Conservation (phyloP, 73 alveolate genomes). For the Effrenium voratum region DNA sequence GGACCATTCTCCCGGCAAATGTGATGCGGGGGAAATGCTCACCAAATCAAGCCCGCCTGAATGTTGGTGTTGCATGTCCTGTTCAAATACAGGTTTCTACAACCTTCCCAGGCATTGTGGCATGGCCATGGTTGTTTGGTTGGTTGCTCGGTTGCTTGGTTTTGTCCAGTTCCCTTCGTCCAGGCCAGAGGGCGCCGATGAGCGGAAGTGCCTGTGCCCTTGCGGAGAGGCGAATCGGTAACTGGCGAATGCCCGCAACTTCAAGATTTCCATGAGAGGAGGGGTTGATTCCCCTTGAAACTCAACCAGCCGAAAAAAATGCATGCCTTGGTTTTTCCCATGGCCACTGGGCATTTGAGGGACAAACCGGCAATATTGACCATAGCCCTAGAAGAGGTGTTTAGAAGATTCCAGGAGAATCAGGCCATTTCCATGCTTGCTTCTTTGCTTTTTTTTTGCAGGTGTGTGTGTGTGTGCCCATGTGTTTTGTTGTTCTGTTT, state of each 20-base stretch:
- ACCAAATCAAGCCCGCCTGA: background rate
- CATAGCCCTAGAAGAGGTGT: too few species aligned
- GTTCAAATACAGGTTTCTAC: background rate
- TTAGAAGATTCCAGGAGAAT: too few species aligned
- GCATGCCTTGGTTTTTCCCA: background rate
- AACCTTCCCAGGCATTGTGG: background rate
- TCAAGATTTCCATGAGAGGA: too few species aligned
- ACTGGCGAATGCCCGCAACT: too few species aligned
- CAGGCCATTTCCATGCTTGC: too few species aligned
- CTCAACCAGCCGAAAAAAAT: background rate
- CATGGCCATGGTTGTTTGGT: background rate
- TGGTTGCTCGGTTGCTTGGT: background rate
- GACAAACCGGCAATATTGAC: too few species aligned
- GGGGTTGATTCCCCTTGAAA: background rate
- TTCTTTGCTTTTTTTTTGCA: too few species aligned
- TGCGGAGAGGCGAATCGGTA: constrained; percentile 84
- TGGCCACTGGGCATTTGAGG: too few species aligned
- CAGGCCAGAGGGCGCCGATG: constrained; percentile 82
- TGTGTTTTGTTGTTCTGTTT: too few species aligned
- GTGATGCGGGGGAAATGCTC: background rate
- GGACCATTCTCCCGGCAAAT: background rate
- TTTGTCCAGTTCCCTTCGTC: background rate
- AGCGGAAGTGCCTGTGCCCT: constrained; percentile 77
- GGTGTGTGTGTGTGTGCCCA: too few species aligned
- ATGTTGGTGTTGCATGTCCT: background rate